Evolutionary conservation across 2,329 filamentous ascomycete species (phyloP), one percentile per base, ranked within the genome.

Genomic region (Penicillium aurantiogriseum): DNA sequence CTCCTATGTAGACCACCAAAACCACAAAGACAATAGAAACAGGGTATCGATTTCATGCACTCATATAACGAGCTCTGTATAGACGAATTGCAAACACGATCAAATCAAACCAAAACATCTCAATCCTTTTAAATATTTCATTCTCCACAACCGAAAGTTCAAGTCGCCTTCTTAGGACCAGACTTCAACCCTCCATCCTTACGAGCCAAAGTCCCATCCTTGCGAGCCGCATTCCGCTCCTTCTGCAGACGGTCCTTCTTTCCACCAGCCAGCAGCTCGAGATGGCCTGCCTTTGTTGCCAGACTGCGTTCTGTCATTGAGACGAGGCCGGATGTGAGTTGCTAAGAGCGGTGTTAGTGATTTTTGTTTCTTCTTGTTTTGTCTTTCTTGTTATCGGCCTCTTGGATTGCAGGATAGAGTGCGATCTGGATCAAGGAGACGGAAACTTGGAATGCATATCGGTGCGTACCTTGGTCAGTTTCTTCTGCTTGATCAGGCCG

Each of bases 221-320:
- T 67, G 51, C 61, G 63, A 11, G 59, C 63, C n/a, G 77, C 76
- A 58, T 68, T 68, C 51, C 69, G 67, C 59, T 67, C 73, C 60
- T 71, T 72, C 58, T 62, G 67, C 65, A 77, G 77, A 65, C 74
- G 79, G 59, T 84, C 80, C 74, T 83, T 87, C 81, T 88, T 89
- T 13, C 86, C 87, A 2, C 86, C 86, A 56, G 80, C 80, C 67
- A 90, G 71, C 67, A 90, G 69, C 72, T 91, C 88, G 68, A 90
- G 68, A 79, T 91, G 88, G 15, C 88, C 88, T 5, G 87, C 88
- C 67, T 84, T 84, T 60, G 85, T 78, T 13, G 87, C 88, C 10
- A 90, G 78, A 61, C 80, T 82, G 59, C 83, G 82, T 69, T 91
- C 88, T n/a, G 88, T 90, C 75, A 85, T 80, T 0, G 81, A 82